phyloP scores from a whole-genome alignment of 257 asterid species.

The Henckelia pumila region DNA sequence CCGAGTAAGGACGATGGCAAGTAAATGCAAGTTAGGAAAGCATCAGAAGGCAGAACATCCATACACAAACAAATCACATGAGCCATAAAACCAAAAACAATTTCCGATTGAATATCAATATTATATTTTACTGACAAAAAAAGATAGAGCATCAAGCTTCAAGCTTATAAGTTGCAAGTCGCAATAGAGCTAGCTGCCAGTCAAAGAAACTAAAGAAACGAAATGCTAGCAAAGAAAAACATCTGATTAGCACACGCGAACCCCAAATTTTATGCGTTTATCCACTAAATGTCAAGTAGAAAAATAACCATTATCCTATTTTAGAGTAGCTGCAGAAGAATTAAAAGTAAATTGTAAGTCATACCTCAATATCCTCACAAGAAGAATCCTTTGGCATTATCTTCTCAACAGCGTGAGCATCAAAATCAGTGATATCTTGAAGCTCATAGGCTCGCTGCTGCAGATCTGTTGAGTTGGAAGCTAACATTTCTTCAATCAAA shows the following conservation, averaged over 20 bases:
- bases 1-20: too few relatives aligned
- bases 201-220: not conserved
- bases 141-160: not conserved
- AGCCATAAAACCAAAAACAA: not conserved
- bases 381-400: conserved; percentile 87
- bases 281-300: too few relatives aligned
- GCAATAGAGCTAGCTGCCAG: not conserved
- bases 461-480: conserved; percentile 92
- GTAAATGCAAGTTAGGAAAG: too few relatives aligned
- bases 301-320: too few relatives aligned
- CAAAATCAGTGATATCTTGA: conserved; percentile 72
- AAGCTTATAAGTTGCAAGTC: not conserved
- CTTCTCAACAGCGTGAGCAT: conserved; percentile 60
- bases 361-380: conserved; percentile 86
- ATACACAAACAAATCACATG: not conserved
- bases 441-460: conserved; percentile 99
- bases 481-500: conserved; percentile 75
- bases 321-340: conserved; percentile 9
- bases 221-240: too few relatives aligned
- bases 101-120: not conserved
- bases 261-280: too few relatives aligned
- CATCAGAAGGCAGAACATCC: too few relatives aligned
- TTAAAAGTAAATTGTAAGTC: conserved; percentile 7
- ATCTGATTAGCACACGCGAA: too few relatives aligned
- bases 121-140: not conserved